These are phyloP conservation scores for Luzula sylvatica DNA, from an alignment of 176 grass and related monocot species.

Conservation along the genomic window DNA sequence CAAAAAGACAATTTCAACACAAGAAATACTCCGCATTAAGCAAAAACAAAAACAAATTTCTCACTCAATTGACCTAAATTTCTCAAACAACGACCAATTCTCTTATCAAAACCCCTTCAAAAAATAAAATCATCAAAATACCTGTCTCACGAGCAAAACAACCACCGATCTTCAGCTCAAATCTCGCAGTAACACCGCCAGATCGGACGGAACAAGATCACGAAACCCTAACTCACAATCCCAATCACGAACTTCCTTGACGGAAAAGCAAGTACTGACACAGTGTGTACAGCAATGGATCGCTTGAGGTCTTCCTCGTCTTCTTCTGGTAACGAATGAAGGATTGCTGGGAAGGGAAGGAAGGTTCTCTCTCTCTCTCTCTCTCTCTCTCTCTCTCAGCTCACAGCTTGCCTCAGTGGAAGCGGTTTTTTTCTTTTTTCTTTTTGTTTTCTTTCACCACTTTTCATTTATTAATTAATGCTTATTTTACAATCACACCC, in stretches of 20 bases:
- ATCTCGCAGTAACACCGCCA: constrained; percentile 4
- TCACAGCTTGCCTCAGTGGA: constrained; percentile 33
- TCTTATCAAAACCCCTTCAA: neutral
- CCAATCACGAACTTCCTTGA: constrained; percentile 2
- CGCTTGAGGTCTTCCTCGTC: neutral
- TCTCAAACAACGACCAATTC: constrained; percentile 21
- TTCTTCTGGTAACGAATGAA: constrained; percentile 11
- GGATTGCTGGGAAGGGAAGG: constrained; percentile 44
- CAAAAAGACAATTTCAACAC: constrained; percentile 8
- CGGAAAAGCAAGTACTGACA: neutral
- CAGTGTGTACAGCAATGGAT: neutral
- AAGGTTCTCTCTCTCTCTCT: constrained; percentile 23
- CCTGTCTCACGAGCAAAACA: constrained; percentile 5
- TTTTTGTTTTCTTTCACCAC: constrained; percentile 11
- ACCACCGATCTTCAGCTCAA: neutral
- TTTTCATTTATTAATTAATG: constrained; percentile 9
- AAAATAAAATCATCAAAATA: constrained; percentile 6
- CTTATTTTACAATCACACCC: neutral
- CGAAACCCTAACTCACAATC: constrained; percentile 29
- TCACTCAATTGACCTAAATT: constrained; percentile 17
- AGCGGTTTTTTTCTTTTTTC: constrained; percentile 19
- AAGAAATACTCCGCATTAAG: constrained; percentile 16
- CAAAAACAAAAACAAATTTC: constrained; percentile 11
- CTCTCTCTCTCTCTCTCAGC: constrained; percentile 22
- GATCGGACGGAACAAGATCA: constrained; percentile 22